Conservation (phyloP, 2,329 filamentous ascomycete genomes). For the Anthostomella pinea region DNA sequence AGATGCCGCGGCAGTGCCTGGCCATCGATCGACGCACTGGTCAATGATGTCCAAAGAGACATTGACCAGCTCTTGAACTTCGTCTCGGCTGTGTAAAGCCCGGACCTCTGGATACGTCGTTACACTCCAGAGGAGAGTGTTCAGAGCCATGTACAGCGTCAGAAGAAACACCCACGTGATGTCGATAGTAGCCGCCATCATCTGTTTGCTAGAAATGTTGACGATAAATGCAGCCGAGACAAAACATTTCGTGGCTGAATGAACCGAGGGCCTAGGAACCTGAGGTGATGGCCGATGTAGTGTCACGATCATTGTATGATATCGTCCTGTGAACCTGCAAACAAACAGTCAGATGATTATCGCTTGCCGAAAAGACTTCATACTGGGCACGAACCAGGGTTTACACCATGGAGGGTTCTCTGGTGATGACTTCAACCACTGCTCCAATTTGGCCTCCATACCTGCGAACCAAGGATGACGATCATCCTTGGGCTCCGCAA, state of each 20-base stretch:
- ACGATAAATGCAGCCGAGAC: slow-evolving; percentile 82
- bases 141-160: slow-evolving; percentile 85
- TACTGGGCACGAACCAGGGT: slow-evolving; percentile 62
- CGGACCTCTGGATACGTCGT: slow-evolving; percentile 79
- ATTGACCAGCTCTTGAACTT: slow-evolving; percentile 72
- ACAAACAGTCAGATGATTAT: no score
- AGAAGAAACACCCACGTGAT: slow-evolving; percentile 93
- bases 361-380: not conserved
- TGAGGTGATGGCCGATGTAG: slow-evolving; percentile 90
- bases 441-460: slow-evolving; percentile 74
- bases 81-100: slow-evolving; percentile 65
- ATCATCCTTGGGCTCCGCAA: slow-evolving; percentile 71
- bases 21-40: slow-evolving; percentile 84
- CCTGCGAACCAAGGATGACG: slow-evolving; percentile 81
- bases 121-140: slow-evolving; percentile 86
- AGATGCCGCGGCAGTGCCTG: slow-evolving; percentile 79
- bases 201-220: slow-evolving; percentile 74
- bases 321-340: slow-evolving; percentile 61
- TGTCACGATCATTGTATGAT: slow-evolving; percentile 85
- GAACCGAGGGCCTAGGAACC: slow-evolving; percentile 75
- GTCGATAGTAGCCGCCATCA: slow-evolving; percentile 72
- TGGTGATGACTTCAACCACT: slow-evolving; percentile 77
- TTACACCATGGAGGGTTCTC: slow-evolving; percentile 70
- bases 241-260: slow-evolving; percentile 79
- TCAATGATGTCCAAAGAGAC: slow-evolving; percentile 76